phyloP scores from a whole-genome alignment of 2,329 filamentous ascomycete species.

The Plenodomus tracheiphilus region DNA sequence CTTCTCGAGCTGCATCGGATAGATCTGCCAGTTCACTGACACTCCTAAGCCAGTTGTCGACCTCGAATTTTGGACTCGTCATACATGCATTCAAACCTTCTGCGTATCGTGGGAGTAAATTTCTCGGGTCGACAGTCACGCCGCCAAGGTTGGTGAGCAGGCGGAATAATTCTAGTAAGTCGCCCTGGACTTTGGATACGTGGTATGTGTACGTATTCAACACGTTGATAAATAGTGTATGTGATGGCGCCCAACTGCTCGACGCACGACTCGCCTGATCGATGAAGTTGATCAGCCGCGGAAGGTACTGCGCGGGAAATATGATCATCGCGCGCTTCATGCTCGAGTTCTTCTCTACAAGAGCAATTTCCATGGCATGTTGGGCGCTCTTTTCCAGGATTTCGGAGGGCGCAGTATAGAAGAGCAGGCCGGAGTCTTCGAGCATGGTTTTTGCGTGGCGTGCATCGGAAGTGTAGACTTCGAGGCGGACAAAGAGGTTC shows the following conservation, averaged over 20 bases:
- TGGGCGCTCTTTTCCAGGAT: constrained; percentile 10
- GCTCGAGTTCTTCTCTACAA: constrained; percentile 33
- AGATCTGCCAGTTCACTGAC: constrained; percentile 23
- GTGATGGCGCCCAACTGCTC: constrained; percentile 23
- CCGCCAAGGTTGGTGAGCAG: constrained; percentile 25
- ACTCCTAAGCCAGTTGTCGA: constrained; percentile 19
- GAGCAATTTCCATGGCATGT: constrained; percentile 33
- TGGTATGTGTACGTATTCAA: constrained; percentile 30
- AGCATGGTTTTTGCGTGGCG: constrained; percentile 38
- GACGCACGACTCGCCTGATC: constrained; percentile 27
- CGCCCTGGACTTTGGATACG: constrained; percentile 32
- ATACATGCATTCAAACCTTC: constrained; percentile 25
- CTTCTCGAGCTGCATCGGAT: constrained; percentile 20
- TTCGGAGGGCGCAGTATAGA: constrained; percentile 15
- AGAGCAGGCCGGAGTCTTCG: constrained; percentile 36
- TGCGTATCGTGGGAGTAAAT: constrained; percentile 31
- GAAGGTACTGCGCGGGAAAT: constrained; percentile 42
- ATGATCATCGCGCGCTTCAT: constrained; percentile 32
- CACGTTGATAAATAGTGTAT: constrained; percentile 26
- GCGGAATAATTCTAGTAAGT: constrained; percentile 38
- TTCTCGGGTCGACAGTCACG: constrained; percentile 19
- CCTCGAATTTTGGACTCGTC: constrained; percentile 14
- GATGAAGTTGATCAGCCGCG: constrained; percentile 40
- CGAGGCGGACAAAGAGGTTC: constrained; percentile 35
- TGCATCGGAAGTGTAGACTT: constrained; percentile 30